Evolutionary conservation across 768 basidiomycete species (phyloP).

Genomic region (Auriscalpium orientale): DNA sequence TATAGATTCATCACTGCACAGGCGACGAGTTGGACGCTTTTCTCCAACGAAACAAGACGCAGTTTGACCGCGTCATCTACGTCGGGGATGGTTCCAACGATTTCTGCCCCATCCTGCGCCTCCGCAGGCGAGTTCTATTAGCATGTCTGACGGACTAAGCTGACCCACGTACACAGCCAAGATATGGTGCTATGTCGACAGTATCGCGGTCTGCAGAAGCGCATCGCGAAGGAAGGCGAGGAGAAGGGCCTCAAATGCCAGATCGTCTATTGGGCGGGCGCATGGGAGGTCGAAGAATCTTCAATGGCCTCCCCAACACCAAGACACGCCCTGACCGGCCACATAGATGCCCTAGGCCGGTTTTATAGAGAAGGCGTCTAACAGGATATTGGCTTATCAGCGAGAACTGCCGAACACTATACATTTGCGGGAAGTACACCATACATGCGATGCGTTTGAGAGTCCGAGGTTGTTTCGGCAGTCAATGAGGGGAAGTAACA

Average conservation of each 20-base stretch:
- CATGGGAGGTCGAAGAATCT: slow-evolving; percentile 95
- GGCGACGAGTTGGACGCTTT: slow-evolving; percentile 92
- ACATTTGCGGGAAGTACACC: slow-evolving; percentile 16
- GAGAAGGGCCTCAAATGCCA: slow-evolving; percentile 58
- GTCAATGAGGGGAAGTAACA: neutral
- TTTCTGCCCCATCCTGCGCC: slow-evolving; percentile 83
- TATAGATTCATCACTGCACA: slow-evolving; percentile 20
- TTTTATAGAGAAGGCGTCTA: too few relatives aligned
- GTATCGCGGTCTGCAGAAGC: slow-evolving; percentile 68
- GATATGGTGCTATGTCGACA: slow-evolving; percentile 79
- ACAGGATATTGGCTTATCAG: too few relatives aligned
- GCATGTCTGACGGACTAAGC: neutral
- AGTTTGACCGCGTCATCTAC: slow-evolving; percentile 77
- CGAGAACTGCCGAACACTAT: slow-evolving; percentile 10
- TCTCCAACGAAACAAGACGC: slow-evolving; percentile 48
- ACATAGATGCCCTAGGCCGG: too few relatives aligned
- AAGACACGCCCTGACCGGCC: neutral
- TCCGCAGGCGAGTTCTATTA: slow-evolving; percentile 50
- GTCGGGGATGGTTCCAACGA: slow-evolving; percentile 95
- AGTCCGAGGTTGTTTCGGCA: slow-evolving; percentile 9
- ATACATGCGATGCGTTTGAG: slow-evolving; percentile 10
- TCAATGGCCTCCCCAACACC: slow-evolving; percentile 22
- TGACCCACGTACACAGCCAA: slow-evolving; percentile 40
- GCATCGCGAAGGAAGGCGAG: slow-evolving; percentile 67
- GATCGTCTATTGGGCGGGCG: slow-evolving; percentile 83